These are phyloP conservation scores for Cyberlindnera mrakii DNA, from an alignment of 805 yeast genomes.

Conservation along the genomic window DNA sequence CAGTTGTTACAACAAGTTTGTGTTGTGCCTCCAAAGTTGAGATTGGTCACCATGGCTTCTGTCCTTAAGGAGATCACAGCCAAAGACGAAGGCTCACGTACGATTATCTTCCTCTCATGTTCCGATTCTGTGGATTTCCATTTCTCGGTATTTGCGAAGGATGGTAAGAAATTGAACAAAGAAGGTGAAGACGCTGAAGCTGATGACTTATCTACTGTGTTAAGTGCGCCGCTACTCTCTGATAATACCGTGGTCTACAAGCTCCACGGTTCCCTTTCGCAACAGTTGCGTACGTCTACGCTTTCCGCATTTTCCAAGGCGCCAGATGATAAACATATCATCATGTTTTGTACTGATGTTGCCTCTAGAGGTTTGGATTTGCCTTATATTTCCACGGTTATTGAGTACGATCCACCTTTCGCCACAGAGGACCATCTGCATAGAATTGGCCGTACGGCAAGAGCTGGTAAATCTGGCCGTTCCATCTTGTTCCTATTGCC, in stretches of 20 bases:
- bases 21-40: slow-evolving; percentile 88
- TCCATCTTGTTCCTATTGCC: slow-evolving; percentile 80
- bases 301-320: slow-evolving; percentile 33
- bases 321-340: slow-evolving; percentile 44
- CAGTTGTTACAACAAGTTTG: slow-evolving; percentile 76
- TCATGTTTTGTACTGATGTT: slow-evolving; percentile 93
- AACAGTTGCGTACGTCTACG: slow-evolving; percentile 75
- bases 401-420: slow-evolving; percentile 95
- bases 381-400: slow-evolving; percentile 76
- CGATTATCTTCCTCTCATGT: slow-evolving; percentile 87
- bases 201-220: slow-evolving; percentile 31
- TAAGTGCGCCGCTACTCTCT: slow-evolving; percentile 49
- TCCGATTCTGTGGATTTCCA: slow-evolving; percentile 97
- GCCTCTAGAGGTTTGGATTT: slow-evolving; percentile 96
- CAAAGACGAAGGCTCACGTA: slow-evolving; percentile 37
- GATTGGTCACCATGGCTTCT: slow-evolving; percentile 77
- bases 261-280: slow-evolving; percentile 88
- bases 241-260: slow-evolving; percentile 46
- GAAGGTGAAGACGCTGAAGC: slow-evolving; percentile 28
- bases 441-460: slow-evolving; percentile 95
- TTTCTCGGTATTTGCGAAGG: slow-evolving; percentile 63
- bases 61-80: slow-evolving; percentile 44
- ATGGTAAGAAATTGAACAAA: slow-evolving; percentile 38
- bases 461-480: slow-evolving; percentile 86
- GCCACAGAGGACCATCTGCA: slow-evolving; percentile 92